Evolutionary conservation across 164 flowering plant species (phyloP).

Genomic region (Piper betle): DNA sequence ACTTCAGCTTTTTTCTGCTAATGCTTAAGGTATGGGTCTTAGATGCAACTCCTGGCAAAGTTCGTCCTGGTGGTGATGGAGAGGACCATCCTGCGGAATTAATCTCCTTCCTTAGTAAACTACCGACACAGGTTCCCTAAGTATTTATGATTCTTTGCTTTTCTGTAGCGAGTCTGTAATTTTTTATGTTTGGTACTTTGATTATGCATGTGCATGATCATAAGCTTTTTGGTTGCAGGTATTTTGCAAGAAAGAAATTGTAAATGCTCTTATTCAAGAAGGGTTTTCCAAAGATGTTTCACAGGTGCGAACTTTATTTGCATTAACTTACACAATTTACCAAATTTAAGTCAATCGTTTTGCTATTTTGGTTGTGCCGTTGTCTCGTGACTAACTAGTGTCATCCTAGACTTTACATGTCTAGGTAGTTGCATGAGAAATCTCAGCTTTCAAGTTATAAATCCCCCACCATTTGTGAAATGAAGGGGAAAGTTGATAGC

Average conservation of each 20-base stretch:
- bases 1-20: neutral
- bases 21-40: conserved; percentile 75
- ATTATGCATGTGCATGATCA: neutral
- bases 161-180: neutral
- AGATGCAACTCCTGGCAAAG: conserved; percentile 95
- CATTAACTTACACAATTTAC: too few species aligned
- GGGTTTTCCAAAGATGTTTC: conserved; percentile 91
- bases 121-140: conserved; percentile 60
- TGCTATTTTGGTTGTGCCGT: too few species aligned
- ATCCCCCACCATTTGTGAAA: too few species aligned
- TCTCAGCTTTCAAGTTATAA: too few species aligned
- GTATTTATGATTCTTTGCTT: too few species aligned
- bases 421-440: too few species aligned
- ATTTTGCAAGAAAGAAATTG: conserved; percentile 53
- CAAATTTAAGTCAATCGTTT: neutral
- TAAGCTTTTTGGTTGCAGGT: conserved; percentile 26
- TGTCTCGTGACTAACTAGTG: too few species aligned
- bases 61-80: conserved; percentile 81
- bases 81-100: conserved; percentile 93
- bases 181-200: neutral
- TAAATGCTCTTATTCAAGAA: conserved; percentile 50
- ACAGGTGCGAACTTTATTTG: conserved; percentile 40
- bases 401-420: too few species aligned
- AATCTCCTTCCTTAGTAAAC: conserved; percentile 49
- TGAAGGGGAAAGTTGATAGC: too few species aligned